phyloP scores from a whole-genome alignment of 2,329 filamentous ascomycete species.

The Didymella pomorum region DNA sequence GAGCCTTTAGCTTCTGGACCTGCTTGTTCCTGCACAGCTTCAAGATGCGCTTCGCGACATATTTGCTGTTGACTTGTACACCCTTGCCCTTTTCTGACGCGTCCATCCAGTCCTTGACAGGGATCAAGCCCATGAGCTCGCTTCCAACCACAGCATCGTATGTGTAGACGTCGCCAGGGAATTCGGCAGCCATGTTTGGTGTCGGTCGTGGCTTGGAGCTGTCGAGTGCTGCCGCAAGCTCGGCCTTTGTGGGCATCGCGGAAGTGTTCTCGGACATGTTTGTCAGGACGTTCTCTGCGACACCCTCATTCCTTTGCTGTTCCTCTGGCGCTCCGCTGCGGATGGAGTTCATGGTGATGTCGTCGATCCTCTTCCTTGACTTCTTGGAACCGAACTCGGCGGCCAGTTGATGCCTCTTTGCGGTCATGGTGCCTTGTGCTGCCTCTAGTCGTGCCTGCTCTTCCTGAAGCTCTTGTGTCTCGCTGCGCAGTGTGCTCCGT shows the following conservation, averaged over 20 bases:
- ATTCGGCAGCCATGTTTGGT: constrained; percentile 71
- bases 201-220: constrained; percentile 75
- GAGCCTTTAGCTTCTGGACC: constrained; percentile 57
- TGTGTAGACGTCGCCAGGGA: constrained; percentile 77
- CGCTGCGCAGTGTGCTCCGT: constrained; percentile 58
- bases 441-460: constrained; percentile 41
- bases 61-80: constrained; percentile 67
- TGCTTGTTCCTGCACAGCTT: constrained; percentile 63
- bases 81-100: constrained; percentile 66
- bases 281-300: constrained; percentile 62
- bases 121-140: constrained; percentile 72
- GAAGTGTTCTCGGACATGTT: constrained; percentile 68
- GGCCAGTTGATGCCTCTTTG: constrained; percentile 73
- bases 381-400: constrained; percentile 86
- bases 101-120: constrained; percentile 78
- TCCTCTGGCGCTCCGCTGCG: constrained; percentile 34
- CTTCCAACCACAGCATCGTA: constrained; percentile 70
- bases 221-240: constrained; percentile 71
- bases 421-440: constrained; percentile 55
- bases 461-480: constrained; percentile 52
- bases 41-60: constrained; percentile 70
- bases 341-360: constrained; percentile 76
- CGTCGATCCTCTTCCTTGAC: constrained; percentile 77
- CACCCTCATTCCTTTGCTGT: constrained; percentile 36
- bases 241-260: constrained; percentile 71